Percentiles rank a stretch among this genome's conserved stretches.
Conservation (phyloP, 305 asterid species). For the Fraxinus platypoda region DNA sequence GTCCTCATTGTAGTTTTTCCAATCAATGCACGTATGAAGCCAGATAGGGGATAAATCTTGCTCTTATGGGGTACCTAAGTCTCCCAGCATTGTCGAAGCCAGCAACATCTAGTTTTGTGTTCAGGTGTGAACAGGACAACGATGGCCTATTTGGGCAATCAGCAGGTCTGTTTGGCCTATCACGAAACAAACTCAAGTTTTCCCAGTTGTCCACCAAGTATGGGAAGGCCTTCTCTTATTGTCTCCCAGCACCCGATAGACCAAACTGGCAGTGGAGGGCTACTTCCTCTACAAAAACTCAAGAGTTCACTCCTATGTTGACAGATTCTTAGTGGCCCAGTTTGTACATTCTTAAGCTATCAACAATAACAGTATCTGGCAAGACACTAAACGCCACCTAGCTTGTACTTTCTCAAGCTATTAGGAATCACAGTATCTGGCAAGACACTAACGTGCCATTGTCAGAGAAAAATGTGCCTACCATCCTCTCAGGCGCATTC, state of each 20-base stretch:
- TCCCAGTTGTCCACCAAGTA: slow-evolving; percentile 12
- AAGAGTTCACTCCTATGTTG: slow-evolving; percentile 34
- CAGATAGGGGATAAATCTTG: slow-evolving; percentile 6
- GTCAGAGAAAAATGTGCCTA: not conserved
- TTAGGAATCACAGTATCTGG: slow-evolving; percentile 8
- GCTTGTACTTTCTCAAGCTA: slow-evolving; percentile 12
- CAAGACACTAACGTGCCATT: not conserved
- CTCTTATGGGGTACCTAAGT: slow-evolving; percentile 13
- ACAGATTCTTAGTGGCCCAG: not conserved
- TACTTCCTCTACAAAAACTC: slow-evolving; percentile 15
- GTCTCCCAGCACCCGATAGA: slow-evolving; percentile 18
- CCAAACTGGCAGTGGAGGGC: slow-evolving; percentile 1
- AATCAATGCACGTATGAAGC: not conserved
- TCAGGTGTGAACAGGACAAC: slow-evolving; percentile 26
- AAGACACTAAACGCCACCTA: too few relatives aligned
- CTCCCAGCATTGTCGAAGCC: slow-evolving; percentile 10
- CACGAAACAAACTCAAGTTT: not conserved
- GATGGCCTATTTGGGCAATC: slow-evolving; percentile 7
- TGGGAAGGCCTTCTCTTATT: slow-evolving; percentile 17
- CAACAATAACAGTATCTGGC: slow-evolving; percentile 5
- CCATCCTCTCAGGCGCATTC: slow-evolving; percentile 20
- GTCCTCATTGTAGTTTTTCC: not conserved
- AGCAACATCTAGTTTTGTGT: not conserved
- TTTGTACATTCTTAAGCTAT: slow-evolving; percentile 12
- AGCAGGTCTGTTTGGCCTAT: slow-evolving; percentile 17